phyloP scores from a whole-genome alignment of 768 basidiomycete genomes.

The Boletus pseudopeckii region DNA sequence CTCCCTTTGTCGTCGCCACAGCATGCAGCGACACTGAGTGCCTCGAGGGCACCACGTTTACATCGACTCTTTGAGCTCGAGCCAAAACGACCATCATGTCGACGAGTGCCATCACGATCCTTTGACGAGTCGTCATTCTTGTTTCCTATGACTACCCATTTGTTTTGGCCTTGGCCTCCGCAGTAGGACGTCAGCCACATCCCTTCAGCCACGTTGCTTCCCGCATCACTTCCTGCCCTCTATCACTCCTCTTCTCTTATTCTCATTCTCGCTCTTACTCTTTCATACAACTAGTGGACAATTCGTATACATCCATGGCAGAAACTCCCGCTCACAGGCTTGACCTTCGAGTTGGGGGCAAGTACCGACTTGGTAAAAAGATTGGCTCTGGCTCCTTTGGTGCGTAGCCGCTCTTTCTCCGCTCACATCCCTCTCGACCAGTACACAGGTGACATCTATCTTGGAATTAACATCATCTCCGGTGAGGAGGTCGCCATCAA shows the following conservation, averaged over 20 bases:
- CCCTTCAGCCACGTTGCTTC: slow-evolving; percentile 25
- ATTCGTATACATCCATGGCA: slow-evolving; percentile 51
- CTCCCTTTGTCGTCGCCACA: slow-evolving; percentile 4
- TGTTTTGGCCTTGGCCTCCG: slow-evolving; percentile 1
- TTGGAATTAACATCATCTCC: slow-evolving; percentile 99
- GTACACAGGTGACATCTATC: slow-evolving; percentile 88
- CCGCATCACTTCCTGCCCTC: slow-evolving; percentile 31
- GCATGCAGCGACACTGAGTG: slow-evolving; percentile 14
- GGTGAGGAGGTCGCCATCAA: slow-evolving; percentile 99
- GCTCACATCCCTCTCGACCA: slow-evolving; percentile 7
- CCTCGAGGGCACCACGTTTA: slow-evolving; percentile 33
- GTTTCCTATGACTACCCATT: neutral
- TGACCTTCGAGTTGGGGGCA: slow-evolving; percentile 87
- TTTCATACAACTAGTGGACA: slow-evolving; percentile 11
- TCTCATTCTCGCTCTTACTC: slow-evolving; percentile 9
- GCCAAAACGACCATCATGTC: neutral
- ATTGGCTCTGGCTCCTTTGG: slow-evolving; percentile 98
- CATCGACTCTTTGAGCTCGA: slow-evolving; percentile 4
- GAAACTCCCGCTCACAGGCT: slow-evolving; percentile 69
- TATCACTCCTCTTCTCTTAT: slow-evolving; percentile 15
- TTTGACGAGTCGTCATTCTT: neutral
- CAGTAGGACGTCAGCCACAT: slow-evolving; percentile 33
- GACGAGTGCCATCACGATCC: slow-evolving; percentile 5
- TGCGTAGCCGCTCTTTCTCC: slow-evolving; percentile 39
- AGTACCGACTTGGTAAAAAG: slow-evolving; percentile 99